phyloP scores from a whole-genome alignment of 805 yeast species.

The Pichia paraexigua region DNA sequence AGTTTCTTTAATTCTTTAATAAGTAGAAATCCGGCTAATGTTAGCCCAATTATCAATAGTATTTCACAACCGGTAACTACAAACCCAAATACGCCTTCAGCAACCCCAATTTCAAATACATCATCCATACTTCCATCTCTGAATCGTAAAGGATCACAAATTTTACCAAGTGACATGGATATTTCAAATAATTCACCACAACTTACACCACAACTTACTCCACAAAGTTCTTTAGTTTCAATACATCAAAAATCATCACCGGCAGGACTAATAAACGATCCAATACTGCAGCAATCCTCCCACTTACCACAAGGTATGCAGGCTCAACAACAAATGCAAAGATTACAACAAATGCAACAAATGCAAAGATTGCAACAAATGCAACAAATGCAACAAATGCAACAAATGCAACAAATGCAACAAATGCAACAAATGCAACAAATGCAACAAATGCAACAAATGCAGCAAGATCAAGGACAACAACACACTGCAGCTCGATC shows the following conservation, averaged over 20 bases:
- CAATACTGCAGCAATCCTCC: not conserved
- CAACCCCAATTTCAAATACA: not conserved
- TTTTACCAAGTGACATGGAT: not conserved
- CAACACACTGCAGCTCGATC: not conserved
- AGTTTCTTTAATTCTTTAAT: slow-evolving; percentile 18
- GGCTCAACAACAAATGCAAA: not conserved
- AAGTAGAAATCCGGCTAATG: not conserved
- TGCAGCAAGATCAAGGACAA: not conserved
- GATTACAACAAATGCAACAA: slow-evolving; percentile 4
- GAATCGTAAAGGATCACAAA: not conserved
- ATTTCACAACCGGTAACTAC: not conserved
- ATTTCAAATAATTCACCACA: not conserved
- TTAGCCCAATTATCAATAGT: not conserved
- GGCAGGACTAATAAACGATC: not conserved
- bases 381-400: slow-evolving; percentile 4
- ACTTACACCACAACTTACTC: not conserved
- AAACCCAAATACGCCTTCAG: not conserved
- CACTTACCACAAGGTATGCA: slow-evolving; percentile 1
- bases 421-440: not conserved
- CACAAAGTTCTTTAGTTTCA: not conserved
- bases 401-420: slow-evolving; percentile 3
- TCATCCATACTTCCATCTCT: not conserved
- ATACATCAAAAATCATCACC: not conserved
- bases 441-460: not conserved
- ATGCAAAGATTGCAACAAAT: slow-evolving; percentile 4